Base-by-base conservation (phyloP, 192 early-diverging fungal species). In the Gaertneriomyces semiglobifer region DNA sequence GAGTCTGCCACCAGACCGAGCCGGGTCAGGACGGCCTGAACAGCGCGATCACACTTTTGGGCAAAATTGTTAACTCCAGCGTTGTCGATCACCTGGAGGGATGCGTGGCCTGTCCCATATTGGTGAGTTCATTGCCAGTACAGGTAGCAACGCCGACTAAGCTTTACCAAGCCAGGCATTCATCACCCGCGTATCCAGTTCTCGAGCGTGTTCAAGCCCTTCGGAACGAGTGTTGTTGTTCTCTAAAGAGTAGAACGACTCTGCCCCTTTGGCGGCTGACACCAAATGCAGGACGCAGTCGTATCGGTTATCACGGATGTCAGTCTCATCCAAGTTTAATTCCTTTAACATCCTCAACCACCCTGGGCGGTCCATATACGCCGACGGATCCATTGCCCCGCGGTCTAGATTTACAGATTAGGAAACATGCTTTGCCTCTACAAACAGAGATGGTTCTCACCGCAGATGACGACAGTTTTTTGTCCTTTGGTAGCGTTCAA, bases 201-300 rank as follows among this genome's bases (percentile, higher is more conserved):
- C 16, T 25, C 56, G 47, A n/a, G 78, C 78, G 25, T 74, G 45
- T 43, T 79, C 78, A 14, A 79, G 55, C 12, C 78, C 78, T 53
- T 79, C 78, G 16, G 75, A 72, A 9, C 78, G 58, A 1, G 56
- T 58, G 6, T 52, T 18, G 56, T 79, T 79, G 67, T 79, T 79
- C 10, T 71, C 68, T 20, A 72, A 60, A 5, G 74, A 67, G 64
- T 79, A 79, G 57, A 79, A 79, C 16, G 67, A 16, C 51, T 63
- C 62, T 3, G 78, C 78, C 6, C 78, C 78, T 60, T 79, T 77
- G 18, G 78, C 78, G 20, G 78, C 78, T 5, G 78, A 74, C 7
- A 79, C 78, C 12, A 79, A 65, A 57, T 79, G 78, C 18, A 79
- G 54, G 6, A 79, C 74, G 45, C 70, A 73, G 50, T 79, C 77